Conservation (phyloP, 2,329 filamentous ascomycete genomes). For the Apiospora koreana region DNA sequence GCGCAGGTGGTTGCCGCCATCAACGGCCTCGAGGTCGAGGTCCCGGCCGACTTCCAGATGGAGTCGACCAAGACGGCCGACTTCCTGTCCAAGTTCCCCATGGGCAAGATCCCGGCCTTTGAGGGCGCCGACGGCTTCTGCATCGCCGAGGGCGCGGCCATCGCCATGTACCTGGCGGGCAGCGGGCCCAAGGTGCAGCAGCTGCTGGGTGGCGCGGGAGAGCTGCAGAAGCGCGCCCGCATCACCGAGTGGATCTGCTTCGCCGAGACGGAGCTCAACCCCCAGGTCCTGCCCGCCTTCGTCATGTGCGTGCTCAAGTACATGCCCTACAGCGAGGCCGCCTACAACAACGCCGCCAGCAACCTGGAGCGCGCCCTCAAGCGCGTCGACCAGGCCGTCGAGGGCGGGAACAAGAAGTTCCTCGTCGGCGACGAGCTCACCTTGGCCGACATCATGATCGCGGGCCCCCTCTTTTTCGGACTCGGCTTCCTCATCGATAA, state of each 20-base stretch:
- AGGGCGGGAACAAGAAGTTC: slow-evolving; percentile 34
- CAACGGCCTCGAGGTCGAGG: slow-evolving; percentile 40
- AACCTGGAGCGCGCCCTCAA: slow-evolving; percentile 30
- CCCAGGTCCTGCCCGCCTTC: slow-evolving; percentile 23
- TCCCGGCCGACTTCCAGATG: slow-evolving; percentile 40
- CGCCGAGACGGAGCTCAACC: slow-evolving; percentile 37
- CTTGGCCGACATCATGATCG: slow-evolving; percentile 39
- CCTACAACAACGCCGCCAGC: slow-evolving; percentile 21
- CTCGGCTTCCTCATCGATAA: slow-evolving; percentile 32
- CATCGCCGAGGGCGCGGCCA: slow-evolving; percentile 48
- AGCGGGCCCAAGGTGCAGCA: slow-evolving; percentile 44
- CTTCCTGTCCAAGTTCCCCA: slow-evolving; percentile 51
- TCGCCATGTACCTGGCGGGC: slow-evolving; percentile 47
- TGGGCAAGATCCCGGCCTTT: slow-evolving; percentile 53
- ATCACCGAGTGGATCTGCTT: slow-evolving; percentile 49
- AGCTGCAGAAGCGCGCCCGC: slow-evolving; percentile 39
- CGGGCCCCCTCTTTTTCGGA: slow-evolving; percentile 25
- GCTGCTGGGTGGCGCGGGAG: slow-evolving; percentile 40
- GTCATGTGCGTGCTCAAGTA: slow-evolving; percentile 32
- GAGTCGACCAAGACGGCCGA: slow-evolving; percentile 45
- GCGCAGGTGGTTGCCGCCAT: slow-evolving; percentile 36
- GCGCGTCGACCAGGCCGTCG: slow-evolving; percentile 31
- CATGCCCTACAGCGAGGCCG: slow-evolving; percentile 26
- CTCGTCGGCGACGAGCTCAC: slow-evolving; percentile 40
- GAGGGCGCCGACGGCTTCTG: slow-evolving; percentile 47